These are phyloP conservation scores for Populus hybrid DNA, from an alignment of 441 rosid genomes.

Conservation along the genomic window DNA sequence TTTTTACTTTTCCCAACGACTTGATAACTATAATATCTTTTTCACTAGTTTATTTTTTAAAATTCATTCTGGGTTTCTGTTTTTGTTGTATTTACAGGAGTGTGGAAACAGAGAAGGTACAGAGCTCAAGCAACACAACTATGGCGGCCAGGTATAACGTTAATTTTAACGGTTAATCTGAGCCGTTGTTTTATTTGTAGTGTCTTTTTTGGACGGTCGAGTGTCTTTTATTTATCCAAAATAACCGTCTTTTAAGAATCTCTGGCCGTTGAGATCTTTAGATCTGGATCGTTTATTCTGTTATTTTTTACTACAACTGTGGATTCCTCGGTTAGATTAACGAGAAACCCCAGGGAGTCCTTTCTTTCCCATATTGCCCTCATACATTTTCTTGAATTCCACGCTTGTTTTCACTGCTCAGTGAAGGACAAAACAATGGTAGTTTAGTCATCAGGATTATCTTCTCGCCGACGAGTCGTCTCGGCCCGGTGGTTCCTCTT, in stretches of 20 bases:
- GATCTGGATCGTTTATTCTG: conserved; percentile 68
- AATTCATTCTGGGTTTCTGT: background rate
- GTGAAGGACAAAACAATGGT: conserved; percentile 1
- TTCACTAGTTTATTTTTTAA: background rate
- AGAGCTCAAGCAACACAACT: conserved; percentile 58
- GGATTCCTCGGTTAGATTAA: conserved; percentile 18
- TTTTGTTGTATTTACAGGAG: conserved; percentile 34
- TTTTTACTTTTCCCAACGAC: background rate
- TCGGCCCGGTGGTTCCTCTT: conserved; percentile 5
- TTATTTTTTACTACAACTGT: conserved; percentile 20
- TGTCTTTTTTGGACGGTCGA: conserved; percentile 21
- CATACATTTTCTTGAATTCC: background rate
- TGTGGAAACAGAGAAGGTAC: conserved; percentile 45
- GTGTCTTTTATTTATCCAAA: conserved; percentile 13
- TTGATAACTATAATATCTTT: background rate
- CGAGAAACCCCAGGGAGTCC: background rate
- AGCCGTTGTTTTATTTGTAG: conserved; percentile 32
- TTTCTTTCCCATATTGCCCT: background rate
- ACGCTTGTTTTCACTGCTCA: background rate
- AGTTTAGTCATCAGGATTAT: background rate
- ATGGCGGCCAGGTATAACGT: conserved; percentile 60
- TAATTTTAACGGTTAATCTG: conserved; percentile 17
- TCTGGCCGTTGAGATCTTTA: conserved; percentile 49
- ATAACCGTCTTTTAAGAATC: conserved; percentile 34
- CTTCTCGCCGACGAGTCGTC: conserved; percentile 20